These are phyloP conservation scores for Urochloa ruziziensis DNA, from an alignment of 176 grass and related monocot genomes.

Conservation along the genomic window DNA sequence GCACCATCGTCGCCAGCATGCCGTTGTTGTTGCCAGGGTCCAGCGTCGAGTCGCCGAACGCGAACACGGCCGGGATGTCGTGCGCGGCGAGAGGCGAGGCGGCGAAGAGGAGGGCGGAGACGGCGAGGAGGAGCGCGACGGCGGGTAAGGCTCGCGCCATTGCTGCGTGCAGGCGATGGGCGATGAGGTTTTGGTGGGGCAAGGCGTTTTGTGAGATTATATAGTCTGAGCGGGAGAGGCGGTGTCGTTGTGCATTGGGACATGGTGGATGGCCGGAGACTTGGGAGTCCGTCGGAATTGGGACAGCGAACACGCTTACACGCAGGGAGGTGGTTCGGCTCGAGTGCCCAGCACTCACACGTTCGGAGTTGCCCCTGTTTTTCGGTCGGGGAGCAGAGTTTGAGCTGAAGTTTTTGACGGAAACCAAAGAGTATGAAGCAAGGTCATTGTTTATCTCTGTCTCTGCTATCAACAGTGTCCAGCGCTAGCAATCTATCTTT, in stretches of 20 bases:
- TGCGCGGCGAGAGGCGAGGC: not conserved
- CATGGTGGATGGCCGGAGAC: not conserved
- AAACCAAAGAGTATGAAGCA: not conserved
- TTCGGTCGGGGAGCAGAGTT: not conserved
- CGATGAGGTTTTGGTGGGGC: not conserved
- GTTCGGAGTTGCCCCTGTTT: not conserved
- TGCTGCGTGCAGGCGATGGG: not conserved
- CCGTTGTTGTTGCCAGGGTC: conserved; percentile 86
- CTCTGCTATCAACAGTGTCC: too few relatives aligned
- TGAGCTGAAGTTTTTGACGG: not conserved
- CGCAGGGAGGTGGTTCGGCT: not conserved
- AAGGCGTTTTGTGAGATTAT: not conserved
- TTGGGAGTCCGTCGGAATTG: not conserved
- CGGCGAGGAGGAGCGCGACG: conserved; percentile 29
- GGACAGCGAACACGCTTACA: not conserved
- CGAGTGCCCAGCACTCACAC: not conserved
- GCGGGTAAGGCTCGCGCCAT: conserved; percentile 19
- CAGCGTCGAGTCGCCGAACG: conserved; percentile 74
- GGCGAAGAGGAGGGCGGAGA: conserved; percentile 9
- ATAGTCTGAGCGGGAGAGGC: not conserved
- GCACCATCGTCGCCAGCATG: conserved; percentile 37
- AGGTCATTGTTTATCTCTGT: not conserved
- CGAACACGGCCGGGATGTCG: conserved; percentile 62
- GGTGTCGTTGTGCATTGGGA: not conserved
- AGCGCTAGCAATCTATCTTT: too few relatives aligned